phyloP scores from a whole-genome alignment of 306 rosid genomes.

The Trichosanthes cucumerina region DNA sequence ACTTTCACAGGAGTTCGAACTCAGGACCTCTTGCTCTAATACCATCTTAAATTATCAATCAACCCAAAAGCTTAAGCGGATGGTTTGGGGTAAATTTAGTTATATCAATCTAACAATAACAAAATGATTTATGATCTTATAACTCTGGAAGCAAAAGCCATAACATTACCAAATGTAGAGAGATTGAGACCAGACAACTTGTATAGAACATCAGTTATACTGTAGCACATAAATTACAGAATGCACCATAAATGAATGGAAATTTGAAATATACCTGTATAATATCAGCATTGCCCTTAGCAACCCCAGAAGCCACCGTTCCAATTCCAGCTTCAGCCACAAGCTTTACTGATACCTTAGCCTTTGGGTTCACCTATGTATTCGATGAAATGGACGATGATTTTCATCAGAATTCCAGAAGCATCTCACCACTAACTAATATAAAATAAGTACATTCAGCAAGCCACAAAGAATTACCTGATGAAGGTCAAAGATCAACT shows the following conservation, averaged over 20 bases:
- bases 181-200: not conserved
- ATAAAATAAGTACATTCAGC: not conserved
- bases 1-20: too few species aligned
- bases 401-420: slow-evolving; percentile 10
- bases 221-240: not conserved
- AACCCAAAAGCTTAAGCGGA: too few species aligned
- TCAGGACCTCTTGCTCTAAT: too few species aligned
- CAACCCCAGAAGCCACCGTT: slow-evolving; percentile 98
- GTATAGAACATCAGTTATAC: not conserved
- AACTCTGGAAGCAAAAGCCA: not conserved
- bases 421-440: slow-evolving; percentile 11
- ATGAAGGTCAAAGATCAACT: slow-evolving; percentile 93
- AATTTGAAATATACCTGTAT: slow-evolving; percentile 54
- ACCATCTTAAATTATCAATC: too few species aligned
- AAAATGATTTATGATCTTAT: not conserved
- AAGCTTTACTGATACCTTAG: slow-evolving; percentile 94
- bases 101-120: too few species aligned
- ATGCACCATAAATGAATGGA: not conserved
- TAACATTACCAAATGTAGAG: not conserved
- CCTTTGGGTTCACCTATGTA: slow-evolving; percentile 85
- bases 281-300: slow-evolving; percentile 96
- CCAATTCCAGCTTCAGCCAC: slow-evolving; percentile 99
- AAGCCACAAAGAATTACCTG: slow-evolving; percentile 53
- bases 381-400: slow-evolving; percentile 14
- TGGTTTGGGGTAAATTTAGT: too few species aligned